Evolutionary conservation across 441 rosid species (phyloP).

Genomic region (Erodium chrysanthum): DNA sequence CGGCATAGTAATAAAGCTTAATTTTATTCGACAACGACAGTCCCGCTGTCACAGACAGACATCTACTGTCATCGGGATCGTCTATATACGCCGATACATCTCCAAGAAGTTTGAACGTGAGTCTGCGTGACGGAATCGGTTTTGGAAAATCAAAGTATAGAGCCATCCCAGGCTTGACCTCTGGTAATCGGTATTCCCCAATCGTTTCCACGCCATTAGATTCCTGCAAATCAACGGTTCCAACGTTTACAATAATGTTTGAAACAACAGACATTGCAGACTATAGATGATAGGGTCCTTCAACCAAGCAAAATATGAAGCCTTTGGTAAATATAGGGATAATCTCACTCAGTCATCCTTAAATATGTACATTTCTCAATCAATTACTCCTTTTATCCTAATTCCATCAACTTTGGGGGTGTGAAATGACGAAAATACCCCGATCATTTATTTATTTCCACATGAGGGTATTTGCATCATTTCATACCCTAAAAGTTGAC

Average conservation of each 20-base stretch:
- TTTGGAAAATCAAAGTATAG: slow-evolving; percentile 79
- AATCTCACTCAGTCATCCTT: no score
- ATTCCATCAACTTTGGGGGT: no score
- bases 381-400: no score
- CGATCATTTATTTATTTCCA: no score
- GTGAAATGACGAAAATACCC: no score
- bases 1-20: slow-evolving; percentile 62
- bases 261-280: no score
- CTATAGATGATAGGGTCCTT: no score
- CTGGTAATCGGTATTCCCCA: slow-evolving; percentile 75
- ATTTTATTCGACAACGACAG: slow-evolving; percentile 58
- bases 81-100: slow-evolving; percentile 62
- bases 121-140: slow-evolving; percentile 47
- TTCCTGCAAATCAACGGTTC: slow-evolving; percentile 37
- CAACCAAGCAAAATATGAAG: no score
- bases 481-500: no score
- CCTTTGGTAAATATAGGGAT: no score
- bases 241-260: background rate
- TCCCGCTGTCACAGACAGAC: slow-evolving; percentile 49
- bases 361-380: no score
- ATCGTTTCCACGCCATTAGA: slow-evolving; percentile 52
- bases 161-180: slow-evolving; percentile 56
- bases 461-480: no score
- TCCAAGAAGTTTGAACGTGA: slow-evolving; percentile 64
- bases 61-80: slow-evolving; percentile 38